phyloP scores from a whole-genome alignment of 2,329 filamentous ascomycete genomes.

The Neurospora sp. region DNA sequence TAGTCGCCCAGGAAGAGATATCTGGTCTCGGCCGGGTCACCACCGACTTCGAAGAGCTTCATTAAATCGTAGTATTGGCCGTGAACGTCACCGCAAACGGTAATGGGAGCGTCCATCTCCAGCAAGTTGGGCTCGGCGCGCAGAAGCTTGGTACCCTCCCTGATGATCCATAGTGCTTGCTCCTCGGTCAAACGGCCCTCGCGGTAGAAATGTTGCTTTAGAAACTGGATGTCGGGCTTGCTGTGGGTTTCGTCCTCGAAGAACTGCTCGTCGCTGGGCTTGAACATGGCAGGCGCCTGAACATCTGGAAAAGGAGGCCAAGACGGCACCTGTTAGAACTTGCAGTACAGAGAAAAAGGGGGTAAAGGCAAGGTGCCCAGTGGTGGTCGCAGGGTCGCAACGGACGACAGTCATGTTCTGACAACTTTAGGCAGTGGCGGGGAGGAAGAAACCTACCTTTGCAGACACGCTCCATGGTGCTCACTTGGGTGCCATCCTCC shows the following conservation, averaged over 20 bases:
- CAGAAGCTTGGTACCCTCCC: conserved; percentile 77
- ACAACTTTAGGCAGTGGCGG: neutral
- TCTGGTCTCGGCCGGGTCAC: conserved; percentile 88
- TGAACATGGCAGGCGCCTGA: conserved; percentile 89
- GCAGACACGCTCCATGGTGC: conserved; percentile 89
- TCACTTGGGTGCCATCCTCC: conserved; percentile 95
- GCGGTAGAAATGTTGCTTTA: conserved; percentile 97
- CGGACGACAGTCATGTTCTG: neutral
- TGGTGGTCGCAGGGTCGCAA: conserved; percentile 8
- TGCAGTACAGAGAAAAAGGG: conserved; percentile 6
- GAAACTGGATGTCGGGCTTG: conserved; percentile 86
- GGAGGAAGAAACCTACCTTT: conserved; percentile 62
- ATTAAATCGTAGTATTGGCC: conserved; percentile 99
- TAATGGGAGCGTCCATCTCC: conserved; percentile 99
- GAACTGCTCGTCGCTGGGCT: conserved; percentile 90
- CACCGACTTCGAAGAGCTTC: conserved; percentile 98
- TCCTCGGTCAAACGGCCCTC: conserved; percentile 96
- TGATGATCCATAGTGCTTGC: conserved; percentile 92
- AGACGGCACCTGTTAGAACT: neutral
- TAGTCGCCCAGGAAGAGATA: conserved; percentile 98
- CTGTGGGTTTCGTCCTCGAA: conserved; percentile 74
- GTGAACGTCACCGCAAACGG: conserved; percentile 95
- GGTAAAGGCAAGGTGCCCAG: conserved; percentile 10
- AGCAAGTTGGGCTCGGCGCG: conserved; percentile 87
- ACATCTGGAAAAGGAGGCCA: conserved; percentile 55